Evolutionary conservation across 2,329 filamentous ascomycete species (phyloP).

Genomic region (Lachnellula willkommii): DNA sequence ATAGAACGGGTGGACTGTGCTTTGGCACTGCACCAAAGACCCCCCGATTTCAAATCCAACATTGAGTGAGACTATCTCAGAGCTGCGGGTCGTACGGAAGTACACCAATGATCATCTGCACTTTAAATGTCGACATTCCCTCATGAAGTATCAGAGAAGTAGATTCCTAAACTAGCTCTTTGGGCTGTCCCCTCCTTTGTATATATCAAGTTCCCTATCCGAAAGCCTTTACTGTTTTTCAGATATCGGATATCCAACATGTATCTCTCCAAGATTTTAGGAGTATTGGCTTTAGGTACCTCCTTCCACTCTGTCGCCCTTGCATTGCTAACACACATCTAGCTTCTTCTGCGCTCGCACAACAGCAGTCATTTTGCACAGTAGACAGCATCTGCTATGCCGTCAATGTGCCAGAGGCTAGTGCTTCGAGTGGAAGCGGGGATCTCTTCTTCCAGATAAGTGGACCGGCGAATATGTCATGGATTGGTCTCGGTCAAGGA

Average conservation of each 20-base stretch:
- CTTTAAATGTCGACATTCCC: too few relatives aligned
- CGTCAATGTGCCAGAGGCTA: slow-evolving; percentile 49
- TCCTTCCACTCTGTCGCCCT: background rate
- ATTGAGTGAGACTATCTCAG: too few relatives aligned
- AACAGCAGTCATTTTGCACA: slow-evolving; percentile 20
- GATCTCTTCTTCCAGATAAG: slow-evolving; percentile 55
- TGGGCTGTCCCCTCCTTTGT: too few relatives aligned
- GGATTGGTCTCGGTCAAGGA: slow-evolving; percentile 53
- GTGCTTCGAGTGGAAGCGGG: slow-evolving; percentile 44
- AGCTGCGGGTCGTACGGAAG: too few relatives aligned
- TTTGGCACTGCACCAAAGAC: too few relatives aligned
- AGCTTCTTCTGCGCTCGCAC: slow-evolving; percentile 18
- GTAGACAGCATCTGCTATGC: slow-evolving; percentile 34
- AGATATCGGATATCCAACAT: background rate
- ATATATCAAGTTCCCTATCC: too few relatives aligned
- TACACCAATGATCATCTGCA: too few relatives aligned
- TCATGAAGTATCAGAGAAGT: too few relatives aligned
- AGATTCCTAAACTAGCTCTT: too few relatives aligned
- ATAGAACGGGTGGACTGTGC: too few relatives aligned
- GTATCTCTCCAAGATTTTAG: slow-evolving; percentile 2
- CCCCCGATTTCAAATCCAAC: too few relatives aligned
- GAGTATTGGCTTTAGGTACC: slow-evolving; percentile 17
- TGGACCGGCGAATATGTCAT: slow-evolving; percentile 47
- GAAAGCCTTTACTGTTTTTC: too few relatives aligned
- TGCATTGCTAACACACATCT: background rate